phyloP scores from a whole-genome alignment of 495 filamentous ascomycete species.

The Pseudotulostoma volvatum region DNA sequence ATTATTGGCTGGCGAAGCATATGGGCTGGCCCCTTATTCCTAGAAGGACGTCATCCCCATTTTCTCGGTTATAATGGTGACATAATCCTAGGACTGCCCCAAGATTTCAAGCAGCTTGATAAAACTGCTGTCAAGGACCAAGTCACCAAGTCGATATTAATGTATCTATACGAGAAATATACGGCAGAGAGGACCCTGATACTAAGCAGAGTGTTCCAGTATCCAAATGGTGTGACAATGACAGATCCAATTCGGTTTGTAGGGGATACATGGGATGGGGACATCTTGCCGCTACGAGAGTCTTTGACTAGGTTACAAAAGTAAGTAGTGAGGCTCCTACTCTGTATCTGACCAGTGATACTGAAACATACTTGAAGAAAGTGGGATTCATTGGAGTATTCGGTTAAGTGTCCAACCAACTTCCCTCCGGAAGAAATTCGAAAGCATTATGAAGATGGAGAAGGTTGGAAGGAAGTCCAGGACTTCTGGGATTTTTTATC shows the following conservation, averaged over 20 bases:
- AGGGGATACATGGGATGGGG: conserved; percentile 20
- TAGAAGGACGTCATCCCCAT: conserved; percentile 10
- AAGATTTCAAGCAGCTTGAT: conserved; percentile 12
- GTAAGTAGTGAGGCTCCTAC: conserved; percentile 3
- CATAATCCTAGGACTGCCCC: conserved; percentile 11
- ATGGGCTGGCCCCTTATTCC: conserved; percentile 13
- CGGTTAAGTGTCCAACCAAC: conserved; percentile 16
- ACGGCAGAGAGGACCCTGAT: conserved; percentile 8
- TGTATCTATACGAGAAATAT: conserved; percentile 13
- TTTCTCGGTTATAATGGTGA: conserved; percentile 16
- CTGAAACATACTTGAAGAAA: neutral
- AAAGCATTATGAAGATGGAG: conserved; percentile 13
- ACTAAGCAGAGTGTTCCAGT: conserved; percentile 11
- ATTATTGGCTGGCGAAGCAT: conserved; percentile 20
- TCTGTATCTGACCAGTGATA: neutral
- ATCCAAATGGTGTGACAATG: conserved; percentile 16
- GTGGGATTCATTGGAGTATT: conserved; percentile 8
- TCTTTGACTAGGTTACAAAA: conserved; percentile 8
- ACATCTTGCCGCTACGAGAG: conserved; percentile 19
- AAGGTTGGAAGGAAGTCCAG: conserved; percentile 23
- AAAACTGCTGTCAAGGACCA: conserved; percentile 11
- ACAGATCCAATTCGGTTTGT: conserved; percentile 13
- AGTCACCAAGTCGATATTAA: conserved; percentile 14
- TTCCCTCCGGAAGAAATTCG: conserved; percentile 18
- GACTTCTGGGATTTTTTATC: conserved; percentile 19